Conservation (phyloP, 345 rosid species). For the Melastoma malabathricum region DNA sequence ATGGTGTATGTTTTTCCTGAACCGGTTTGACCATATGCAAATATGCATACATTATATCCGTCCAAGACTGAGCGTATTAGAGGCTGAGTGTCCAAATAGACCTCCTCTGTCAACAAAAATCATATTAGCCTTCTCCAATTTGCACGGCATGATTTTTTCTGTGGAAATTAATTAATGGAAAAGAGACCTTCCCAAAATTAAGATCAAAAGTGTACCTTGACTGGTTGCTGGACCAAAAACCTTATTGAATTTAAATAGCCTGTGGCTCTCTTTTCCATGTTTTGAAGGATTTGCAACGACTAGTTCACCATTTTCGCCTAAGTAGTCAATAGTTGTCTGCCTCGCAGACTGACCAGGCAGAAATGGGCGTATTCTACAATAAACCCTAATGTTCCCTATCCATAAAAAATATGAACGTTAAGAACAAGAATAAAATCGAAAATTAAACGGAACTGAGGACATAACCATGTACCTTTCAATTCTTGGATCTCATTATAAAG, state of each 20-base stretch:
- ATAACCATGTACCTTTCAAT: conserved; percentile 60
- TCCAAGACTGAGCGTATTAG: conserved; percentile 90
- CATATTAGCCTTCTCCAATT: background rate
- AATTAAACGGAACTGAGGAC: conserved; percentile 5
- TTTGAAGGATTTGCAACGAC: conserved; percentile 73
- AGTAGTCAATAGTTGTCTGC: conserved; percentile 60
- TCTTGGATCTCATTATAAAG: conserved; percentile 93
- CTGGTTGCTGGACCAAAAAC: conserved; percentile 69
- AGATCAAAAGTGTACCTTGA: conserved; percentile 48
- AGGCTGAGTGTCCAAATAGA: conserved; percentile 79
- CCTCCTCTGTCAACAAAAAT: conserved; percentile 52
- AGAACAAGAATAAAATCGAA: conserved; percentile 8
- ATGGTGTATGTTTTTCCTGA: conserved; percentile 98
- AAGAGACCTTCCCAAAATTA: background rate
- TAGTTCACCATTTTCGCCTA: conserved; percentile 87
- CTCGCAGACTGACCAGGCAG: conserved; percentile 68
- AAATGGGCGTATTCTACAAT: conserved; percentile 91
- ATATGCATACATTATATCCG: conserved; percentile 90
- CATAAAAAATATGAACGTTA: conserved; percentile 2
- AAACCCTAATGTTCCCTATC: conserved; percentile 89
- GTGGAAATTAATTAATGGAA: background rate
- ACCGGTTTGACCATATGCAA: conserved; percentile 99
- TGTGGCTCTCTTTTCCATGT: conserved; percentile 65
- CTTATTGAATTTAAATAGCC: conserved; percentile 81
- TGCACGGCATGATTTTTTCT: no score